Conservation (phyloP, 2,329 filamentous ascomycete species). For the Xylariaceae sp. region DNA sequence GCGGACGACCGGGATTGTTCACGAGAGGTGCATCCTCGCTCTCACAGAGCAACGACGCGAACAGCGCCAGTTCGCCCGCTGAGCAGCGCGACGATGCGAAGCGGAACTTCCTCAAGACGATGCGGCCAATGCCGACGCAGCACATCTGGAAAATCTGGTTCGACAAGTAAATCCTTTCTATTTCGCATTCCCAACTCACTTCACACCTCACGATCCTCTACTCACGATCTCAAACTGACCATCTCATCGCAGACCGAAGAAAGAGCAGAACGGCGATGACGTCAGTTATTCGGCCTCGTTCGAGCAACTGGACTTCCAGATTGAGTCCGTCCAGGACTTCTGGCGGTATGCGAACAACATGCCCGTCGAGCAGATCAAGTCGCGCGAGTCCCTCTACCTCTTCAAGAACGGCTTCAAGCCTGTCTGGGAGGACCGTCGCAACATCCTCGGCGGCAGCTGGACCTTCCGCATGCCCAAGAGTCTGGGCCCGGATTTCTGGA, state of each 20-base stretch:
- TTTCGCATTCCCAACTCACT: not conserved
- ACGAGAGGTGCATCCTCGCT: conserved; percentile 59
- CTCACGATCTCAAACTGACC: not conserved
- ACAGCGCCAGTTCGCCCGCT: conserved; percentile 62
- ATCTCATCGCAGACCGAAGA: conserved; percentile 35
- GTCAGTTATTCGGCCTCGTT: conserved; percentile 49
- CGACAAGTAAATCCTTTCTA: conserved; percentile 43
- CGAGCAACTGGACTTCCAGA: conserved; percentile 57
- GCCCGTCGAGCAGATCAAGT: conserved; percentile 67
- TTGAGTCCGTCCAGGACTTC: conserved; percentile 80
- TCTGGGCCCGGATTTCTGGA: conserved; percentile 70
- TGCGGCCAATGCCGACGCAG: conserved; percentile 68
- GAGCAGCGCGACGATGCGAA: conserved; percentile 72
- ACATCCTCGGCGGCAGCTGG: conserved; percentile 81
- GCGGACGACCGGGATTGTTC: conserved; percentile 52
- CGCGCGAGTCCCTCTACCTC: conserved; percentile 72
- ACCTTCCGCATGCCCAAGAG: conserved; percentile 84
- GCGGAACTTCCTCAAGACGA: conserved; percentile 73
- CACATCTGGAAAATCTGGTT: conserved; percentile 75
- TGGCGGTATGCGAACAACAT: conserved; percentile 81
- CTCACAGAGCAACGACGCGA: conserved; percentile 53
- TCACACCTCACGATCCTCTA: not conserved
- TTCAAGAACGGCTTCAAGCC: conserved; percentile 74
- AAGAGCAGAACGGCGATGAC: conserved; percentile 41
- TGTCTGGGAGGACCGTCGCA: conserved; percentile 81